A percentile compares a stretch with the other conserved stretches of the same genome.
phyloP scores from a whole-genome alignment of 2,329 filamentous ascomycete genomes.

The Beauveria sp. region DNA sequence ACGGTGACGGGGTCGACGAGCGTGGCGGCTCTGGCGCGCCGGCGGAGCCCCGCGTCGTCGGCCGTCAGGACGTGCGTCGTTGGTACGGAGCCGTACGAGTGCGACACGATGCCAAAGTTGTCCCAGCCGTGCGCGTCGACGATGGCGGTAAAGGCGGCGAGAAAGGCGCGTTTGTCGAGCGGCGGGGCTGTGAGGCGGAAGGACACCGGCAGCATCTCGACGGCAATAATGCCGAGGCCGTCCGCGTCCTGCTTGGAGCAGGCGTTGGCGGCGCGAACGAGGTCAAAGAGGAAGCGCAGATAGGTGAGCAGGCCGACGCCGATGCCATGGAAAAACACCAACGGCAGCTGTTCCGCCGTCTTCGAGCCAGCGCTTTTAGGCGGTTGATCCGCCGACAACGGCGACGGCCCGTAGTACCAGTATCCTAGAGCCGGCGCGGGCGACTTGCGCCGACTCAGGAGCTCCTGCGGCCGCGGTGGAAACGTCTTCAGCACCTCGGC shows the following conservation, averaged over 20 bases:
- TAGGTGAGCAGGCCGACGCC: conserved; percentile 62
- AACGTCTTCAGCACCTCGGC: conserved; percentile 34
- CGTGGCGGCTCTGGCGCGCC: conserved; percentile 41
- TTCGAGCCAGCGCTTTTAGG: no score
- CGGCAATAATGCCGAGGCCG: conserved; percentile 53
- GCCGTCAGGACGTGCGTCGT: conserved; percentile 54
- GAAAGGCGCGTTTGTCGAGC: conserved; percentile 43
- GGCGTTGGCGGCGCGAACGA: conserved; percentile 30
- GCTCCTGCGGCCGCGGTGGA: conserved; percentile 47
- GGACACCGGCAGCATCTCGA: conserved; percentile 60
- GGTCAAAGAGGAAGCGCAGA: conserved; percentile 44
- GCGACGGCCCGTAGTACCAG: conserved; percentile 39
- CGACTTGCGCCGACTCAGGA: conserved; percentile 39
- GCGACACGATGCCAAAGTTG: conserved; percentile 51
- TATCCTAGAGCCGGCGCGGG: conserved; percentile 47
- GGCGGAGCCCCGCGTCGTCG: conserved; percentile 28
- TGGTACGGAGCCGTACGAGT: conserved; percentile 58
- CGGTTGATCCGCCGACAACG: no score
- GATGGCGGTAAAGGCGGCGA: conserved; percentile 48
- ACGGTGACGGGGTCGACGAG: conserved; percentile 58
- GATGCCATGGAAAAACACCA: conserved; percentile 65
- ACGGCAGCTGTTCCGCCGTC: conserved; percentile 35
- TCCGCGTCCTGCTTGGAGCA: conserved; percentile 18
- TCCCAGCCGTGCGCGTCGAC: conserved; percentile 50
- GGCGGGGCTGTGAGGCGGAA: conserved; percentile 52